Percentiles rank a stretch among this genome's conserved stretches.
phyloP scores from a whole-genome alignment of 768 basidiomycete genomes.

The Coprinopsis strossmayeri region DNA sequence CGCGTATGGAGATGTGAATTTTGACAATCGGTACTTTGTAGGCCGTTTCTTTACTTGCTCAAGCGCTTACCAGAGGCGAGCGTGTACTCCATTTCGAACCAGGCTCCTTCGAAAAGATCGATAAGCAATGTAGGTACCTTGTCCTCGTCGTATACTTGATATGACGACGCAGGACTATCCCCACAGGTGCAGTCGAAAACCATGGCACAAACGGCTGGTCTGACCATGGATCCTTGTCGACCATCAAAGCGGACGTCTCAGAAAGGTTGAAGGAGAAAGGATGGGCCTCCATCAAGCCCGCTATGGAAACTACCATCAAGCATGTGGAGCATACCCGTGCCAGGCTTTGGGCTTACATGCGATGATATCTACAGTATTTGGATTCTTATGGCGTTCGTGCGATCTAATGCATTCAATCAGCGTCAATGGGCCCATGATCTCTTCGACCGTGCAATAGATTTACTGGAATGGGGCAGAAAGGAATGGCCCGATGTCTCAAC shows the following conservation, averaged over 20 bases:
- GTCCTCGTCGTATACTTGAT: too few species aligned
- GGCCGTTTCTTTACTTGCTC: not conserved
- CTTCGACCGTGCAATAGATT: conserved; percentile 27
- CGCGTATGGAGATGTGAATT: too few species aligned
- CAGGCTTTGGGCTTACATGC: not conserved
- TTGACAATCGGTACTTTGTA: too few species aligned
- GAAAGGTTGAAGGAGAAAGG: not conserved
- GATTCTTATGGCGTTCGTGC: not conserved
- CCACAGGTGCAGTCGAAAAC: not conserved
- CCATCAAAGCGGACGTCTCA: not conserved
- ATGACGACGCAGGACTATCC: too few species aligned
- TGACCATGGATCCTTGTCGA: not conserved
- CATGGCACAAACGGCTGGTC: not conserved
- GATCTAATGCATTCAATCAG: not conserved
- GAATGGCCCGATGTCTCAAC: conserved; percentile 31
- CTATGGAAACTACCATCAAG: not conserved
- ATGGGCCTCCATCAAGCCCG: not conserved
- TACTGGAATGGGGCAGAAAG: conserved; percentile 35
- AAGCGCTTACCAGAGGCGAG: not conserved
- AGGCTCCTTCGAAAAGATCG: not conserved
- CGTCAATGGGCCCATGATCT: conserved; percentile 23
- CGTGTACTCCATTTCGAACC: not conserved
- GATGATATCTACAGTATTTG: not conserved
- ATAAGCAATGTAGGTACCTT: not conserved
- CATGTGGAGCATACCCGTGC: not conserved